Evolutionary conservation across 2,329 filamentous ascomycete genomes (phyloP), one percentile per base, ranked within the genome.

Genomic region (Torrubiellomyces zombiae): DNA sequence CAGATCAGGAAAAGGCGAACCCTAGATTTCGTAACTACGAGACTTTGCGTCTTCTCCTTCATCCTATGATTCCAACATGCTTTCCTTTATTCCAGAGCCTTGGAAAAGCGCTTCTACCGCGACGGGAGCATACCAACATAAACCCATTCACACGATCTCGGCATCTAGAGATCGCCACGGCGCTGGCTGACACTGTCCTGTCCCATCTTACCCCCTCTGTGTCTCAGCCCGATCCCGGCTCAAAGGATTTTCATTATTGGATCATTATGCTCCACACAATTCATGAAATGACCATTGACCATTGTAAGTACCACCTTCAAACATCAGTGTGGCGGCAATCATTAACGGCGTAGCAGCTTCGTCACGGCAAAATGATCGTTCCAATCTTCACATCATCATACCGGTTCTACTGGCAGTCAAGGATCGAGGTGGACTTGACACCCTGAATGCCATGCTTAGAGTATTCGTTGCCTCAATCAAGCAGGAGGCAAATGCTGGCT

Each of bases 341-440:
- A n/a, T n/a, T n/a, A n/a, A n/a, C n/a, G n/a, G n/a, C n/a, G n/a
- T n/a, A n/a, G n/a, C n/a, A n/a, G n/a, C 65, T 49, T 30, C 56
- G 35, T 50, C 43, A 31, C 59, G 52, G 29, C 55, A 51, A 39
- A 61, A 40, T 40, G 69, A 57, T 34, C 63, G 50, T 35, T 55
- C 51, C 33, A 58, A 45, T 5, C 40, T 55, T 7, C 66, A 70
- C 32, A 59, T 74, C 9, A 66, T 76, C 26, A 77, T 82, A 21
- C 65, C 89, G 15, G 74, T 95, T 18, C 60, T 98, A 14, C 65
- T 85, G 28, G 78, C 82, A 1, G 94, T 98, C 56, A 86, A 85
- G 47, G 74, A 81, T 31, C 66, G 72, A 23, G 73, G 71, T 19
- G 86, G 89, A 1, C 62, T 98, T 30, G 63, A 72, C 7, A 62